phyloP scores from a whole-genome alignment of 768 basidiomycete genomes.

The Pseudohyphozyma bogoriensis region DNA sequence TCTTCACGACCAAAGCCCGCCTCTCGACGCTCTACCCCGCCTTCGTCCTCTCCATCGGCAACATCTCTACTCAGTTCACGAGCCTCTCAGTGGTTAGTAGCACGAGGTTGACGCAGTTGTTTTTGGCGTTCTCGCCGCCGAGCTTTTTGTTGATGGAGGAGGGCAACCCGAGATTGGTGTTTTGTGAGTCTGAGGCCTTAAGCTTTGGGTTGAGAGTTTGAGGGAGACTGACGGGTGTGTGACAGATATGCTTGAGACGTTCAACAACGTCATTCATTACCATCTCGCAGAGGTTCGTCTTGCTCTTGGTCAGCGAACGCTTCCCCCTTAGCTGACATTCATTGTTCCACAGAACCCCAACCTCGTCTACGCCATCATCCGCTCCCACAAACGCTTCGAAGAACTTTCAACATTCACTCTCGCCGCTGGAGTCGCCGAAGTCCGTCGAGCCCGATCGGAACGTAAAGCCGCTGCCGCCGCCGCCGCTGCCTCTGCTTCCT shows the following conservation, averaged over 20 bases:
- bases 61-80: slow-evolving; percentile 76
- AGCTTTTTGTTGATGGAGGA: slow-evolving; percentile 84
- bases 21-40: slow-evolving; percentile 82
- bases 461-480: slow-evolving; percentile 7
- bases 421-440: slow-evolving; percentile 70
- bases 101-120: slow-evolving; percentile 73
- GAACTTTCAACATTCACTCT: slow-evolving; percentile 87
- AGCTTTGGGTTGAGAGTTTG: too few species aligned
- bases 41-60: slow-evolving; percentile 77
- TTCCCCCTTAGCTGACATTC: neutral
- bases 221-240: slow-evolving; percentile 33
- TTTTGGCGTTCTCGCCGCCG: slow-evolving; percentile 82
- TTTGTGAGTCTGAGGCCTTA: slow-evolving; percentile 42
- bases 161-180: slow-evolving; percentile 83
- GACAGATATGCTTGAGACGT: slow-evolving; percentile 57
- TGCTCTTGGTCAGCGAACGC: neutral
- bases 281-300: slow-evolving; percentile 46
- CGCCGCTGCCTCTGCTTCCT: slow-evolving; percentile 12
- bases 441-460: slow-evolving; percentile 46
- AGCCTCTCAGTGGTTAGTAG: slow-evolving; percentile 70
- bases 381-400: slow-evolving; percentile 75
- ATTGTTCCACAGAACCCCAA: slow-evolving; percentile 61
- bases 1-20: slow-evolving; percentile 73
- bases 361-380: slow-evolving; percentile 72
- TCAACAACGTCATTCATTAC: slow-evolving; percentile 72